Conservation (phyloP, 192 early-diverging fungal genomes). For the Irineochytrium annulatum region DNA sequence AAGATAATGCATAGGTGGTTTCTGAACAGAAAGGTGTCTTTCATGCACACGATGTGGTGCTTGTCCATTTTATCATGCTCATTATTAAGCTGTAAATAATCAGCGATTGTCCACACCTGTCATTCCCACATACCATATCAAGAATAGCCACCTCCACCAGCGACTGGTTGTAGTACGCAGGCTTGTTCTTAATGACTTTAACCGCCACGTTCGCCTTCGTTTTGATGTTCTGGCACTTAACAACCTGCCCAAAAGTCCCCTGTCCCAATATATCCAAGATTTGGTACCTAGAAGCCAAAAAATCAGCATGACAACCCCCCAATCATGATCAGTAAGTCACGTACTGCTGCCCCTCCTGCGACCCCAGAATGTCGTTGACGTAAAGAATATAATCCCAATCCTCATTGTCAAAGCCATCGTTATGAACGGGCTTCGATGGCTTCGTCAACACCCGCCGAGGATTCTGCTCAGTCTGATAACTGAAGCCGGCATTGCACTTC, state of each 20-base stretch:
- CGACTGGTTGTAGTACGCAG: constrained; percentile 95
- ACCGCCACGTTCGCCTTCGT: constrained; percentile 89
- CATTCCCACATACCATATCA: constrained; percentile 55
- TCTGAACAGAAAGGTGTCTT: constrained; percentile 89
- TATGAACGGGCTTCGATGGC: constrained; percentile 83
- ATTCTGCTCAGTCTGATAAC: constrained; percentile 72
- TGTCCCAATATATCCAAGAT: constrained; percentile 91
- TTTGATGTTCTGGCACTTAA: constrained; percentile 89
- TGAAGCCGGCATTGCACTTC: constrained; percentile 75
- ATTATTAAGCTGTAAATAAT: constrained; percentile 68
- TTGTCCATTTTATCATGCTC: constrained; percentile 81
- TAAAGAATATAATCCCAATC: constrained; percentile 95
- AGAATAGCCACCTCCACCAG: constrained; percentile 96
- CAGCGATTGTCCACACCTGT: background rate
- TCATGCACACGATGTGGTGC: constrained; percentile 84
- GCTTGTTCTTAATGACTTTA: constrained; percentile 98
- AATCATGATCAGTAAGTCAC: constrained; percentile 1
- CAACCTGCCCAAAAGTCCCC: constrained; percentile 99
- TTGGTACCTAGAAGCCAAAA: constrained; percentile 59
- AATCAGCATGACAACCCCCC: background rate
- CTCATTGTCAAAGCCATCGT: constrained; percentile 92
- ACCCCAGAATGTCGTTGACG: constrained; percentile 96
- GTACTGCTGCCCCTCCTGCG: constrained; percentile 80
- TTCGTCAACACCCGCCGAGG: constrained; percentile 92
- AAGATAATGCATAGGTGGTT: constrained; percentile 95